Evolutionary conservation across 2,329 filamentous ascomycete genomes (phyloP), one percentile per base, ranked within the genome.

Genomic region (Penicillium sp.): DNA sequence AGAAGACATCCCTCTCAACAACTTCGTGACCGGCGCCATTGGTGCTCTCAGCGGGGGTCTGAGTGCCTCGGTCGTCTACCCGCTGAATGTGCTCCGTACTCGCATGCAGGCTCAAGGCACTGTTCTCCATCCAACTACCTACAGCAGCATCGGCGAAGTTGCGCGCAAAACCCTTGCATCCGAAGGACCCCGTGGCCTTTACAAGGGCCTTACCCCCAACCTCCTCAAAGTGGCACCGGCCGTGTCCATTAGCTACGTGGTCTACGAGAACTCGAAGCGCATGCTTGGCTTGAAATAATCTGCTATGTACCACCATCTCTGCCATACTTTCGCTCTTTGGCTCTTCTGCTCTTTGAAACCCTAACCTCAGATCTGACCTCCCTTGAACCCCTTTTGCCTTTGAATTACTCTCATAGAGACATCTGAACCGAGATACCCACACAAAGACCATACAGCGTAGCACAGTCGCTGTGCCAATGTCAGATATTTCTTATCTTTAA

Each of bases 191-290:
- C 78, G 86, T 43, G 93, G 93, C 2, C 73, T 98, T 41, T 98
- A 95, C 75, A 95, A 94, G 68, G 93, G 93, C 1, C 74, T 97
- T 50, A 95, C 91, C 28, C 93, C 93, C 4, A 98, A 97, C 62
- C 73, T 98, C 26, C 75, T 98, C 55, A 98, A 98, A 73, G 93
- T 98, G 23, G 89, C 93, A 7, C 93, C 93, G 2, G 89, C 93
- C 19, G 84, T 98, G 38, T 95, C 89, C 57, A 97, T 98, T 63
- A 90, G 88, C 39, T 95, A 93, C 75, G 81, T 94, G 58, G 86
- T 93, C 45, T 95, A 95, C 61, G 89, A 95, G 70, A 93, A 93
- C 60, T 81, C 86, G 39, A 95, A 95, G 74, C 79, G 76, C 55
- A 63, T 86, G 21, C 73, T 94, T 51, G 72, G 70, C 14, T 55